These are phyloP conservation scores for Pyrrhoderma lamaoense DNA, from an alignment of 1,284 basidiomycete genomes.

Conservation along the genomic window DNA sequence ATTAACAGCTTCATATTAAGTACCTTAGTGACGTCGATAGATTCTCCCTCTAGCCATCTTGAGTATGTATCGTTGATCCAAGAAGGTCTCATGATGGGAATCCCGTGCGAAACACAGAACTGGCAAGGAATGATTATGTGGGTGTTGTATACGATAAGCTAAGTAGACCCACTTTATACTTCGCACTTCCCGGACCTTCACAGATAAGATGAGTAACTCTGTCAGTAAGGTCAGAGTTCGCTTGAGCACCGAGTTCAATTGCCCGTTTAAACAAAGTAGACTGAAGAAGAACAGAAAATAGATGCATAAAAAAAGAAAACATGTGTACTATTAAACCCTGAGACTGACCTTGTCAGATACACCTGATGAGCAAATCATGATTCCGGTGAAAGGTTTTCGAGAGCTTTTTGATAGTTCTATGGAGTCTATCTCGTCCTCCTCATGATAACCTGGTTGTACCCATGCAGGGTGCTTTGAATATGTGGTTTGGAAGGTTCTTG, in stretches of 20 bases:
- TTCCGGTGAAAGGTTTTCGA: slow-evolving; percentile 14
- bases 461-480: slow-evolving; percentile 24
- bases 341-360: slow-evolving; percentile 24
- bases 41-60: slow-evolving; percentile 70
- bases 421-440: slow-evolving; percentile 15
- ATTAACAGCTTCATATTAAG: slow-evolving; percentile 20
- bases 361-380: slow-evolving; percentile 14
- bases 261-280: slow-evolving; percentile 64
- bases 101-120: slow-evolving; percentile 68
- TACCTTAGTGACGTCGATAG: slow-evolving; percentile 53
- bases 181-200: slow-evolving; percentile 60
- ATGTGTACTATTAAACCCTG: slow-evolving; percentile 2
- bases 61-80: slow-evolving; percentile 67
- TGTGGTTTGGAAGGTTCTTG: slow-evolving; percentile 24
- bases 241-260: slow-evolving; percentile 64
- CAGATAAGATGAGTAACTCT: slow-evolving; percentile 77
- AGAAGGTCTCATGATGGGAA: slow-evolving; percentile 64
- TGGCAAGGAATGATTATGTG: slow-evolving; percentile 24
- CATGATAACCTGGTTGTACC: slow-evolving; percentile 23
- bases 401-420: slow-evolving; percentile 19
- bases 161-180: slow-evolving; percentile 52
- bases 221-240: slow-evolving; percentile 64
- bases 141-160: not conserved
- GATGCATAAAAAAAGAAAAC: not conserved
- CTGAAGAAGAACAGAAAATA: slow-evolving; percentile 29